Evolutionary conservation across 139 green algal genomes (phyloP).

Genomic region (Coelastrella sp.): DNA sequence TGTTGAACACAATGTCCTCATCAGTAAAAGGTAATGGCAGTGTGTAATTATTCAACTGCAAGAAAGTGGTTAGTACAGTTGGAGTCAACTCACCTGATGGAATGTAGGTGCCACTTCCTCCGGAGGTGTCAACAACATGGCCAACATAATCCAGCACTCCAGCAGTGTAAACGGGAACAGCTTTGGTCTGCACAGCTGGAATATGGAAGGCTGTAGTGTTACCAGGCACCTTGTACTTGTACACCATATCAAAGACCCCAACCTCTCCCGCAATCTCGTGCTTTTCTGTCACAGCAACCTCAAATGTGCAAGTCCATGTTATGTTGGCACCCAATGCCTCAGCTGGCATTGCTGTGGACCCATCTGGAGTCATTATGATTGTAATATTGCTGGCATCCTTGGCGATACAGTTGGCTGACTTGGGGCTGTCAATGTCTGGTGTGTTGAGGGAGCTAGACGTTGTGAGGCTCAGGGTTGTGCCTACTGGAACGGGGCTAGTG

Average conservation of each 20-base stretch:
- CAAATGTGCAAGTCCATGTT: neutral
- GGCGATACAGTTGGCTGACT: neutral
- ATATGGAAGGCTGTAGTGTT: neutral
- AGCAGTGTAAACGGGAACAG: neutral
- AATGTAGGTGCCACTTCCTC: too few species aligned
- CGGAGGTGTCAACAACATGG: neutral
- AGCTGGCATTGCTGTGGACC: neutral
- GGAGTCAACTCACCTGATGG: too few species aligned
- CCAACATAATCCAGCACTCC: neutral
- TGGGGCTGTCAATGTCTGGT: neutral
- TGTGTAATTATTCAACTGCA: too few species aligned
- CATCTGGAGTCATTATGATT: neutral
- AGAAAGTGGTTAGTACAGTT: too few species aligned
- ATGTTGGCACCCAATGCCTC: neutral
- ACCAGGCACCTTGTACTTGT: neutral
- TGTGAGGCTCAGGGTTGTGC: neutral
- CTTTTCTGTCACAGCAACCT: neutral
- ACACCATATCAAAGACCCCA: neutral
- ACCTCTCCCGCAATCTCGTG: neutral
- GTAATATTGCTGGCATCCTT: neutral
- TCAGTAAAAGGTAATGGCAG: too few species aligned
- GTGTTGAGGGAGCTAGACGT: neutral
- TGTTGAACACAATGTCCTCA: too few species aligned
- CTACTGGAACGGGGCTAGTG: neutral
- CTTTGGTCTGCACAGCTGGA: neutral